Conservation (phyloP, 176 grass and related monocot genomes). For the Miscanthus lutarioriparius region DNA sequence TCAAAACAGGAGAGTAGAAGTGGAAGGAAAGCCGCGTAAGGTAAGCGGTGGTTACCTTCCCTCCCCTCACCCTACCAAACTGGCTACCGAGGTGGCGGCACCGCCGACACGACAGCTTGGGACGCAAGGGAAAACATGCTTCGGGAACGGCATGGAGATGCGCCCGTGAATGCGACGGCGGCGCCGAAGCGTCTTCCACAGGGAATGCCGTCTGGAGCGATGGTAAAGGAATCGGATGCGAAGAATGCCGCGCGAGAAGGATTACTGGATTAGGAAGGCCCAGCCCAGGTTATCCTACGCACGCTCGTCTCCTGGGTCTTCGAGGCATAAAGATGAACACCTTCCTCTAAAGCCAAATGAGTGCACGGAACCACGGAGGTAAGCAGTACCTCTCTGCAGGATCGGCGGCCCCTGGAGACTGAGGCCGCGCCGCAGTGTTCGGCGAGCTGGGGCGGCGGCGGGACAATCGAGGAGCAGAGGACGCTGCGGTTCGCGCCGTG, state of each 20-base stretch:
- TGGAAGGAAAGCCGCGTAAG: neutral
- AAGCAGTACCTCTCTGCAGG: constrained; percentile 13
- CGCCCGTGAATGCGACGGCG: neutral
- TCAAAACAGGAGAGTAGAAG: neutral
- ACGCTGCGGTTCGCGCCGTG: neutral
- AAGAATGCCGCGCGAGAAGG: neutral
- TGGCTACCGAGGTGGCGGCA: neutral
- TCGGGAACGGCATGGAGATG: neutral
- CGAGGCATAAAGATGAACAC: constrained; percentile 18
- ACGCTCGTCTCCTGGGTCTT: neutral
- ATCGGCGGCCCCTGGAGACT: neutral
- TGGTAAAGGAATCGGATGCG: constrained; percentile 28
- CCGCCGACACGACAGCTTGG: constrained; percentile 26
- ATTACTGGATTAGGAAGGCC: neutral
- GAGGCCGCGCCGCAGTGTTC: neutral
- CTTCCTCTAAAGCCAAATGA: neutral
- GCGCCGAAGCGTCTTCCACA: neutral
- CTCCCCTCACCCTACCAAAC: constrained; percentile 21
- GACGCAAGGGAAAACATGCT: constrained; percentile 3
- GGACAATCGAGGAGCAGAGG: neutral
- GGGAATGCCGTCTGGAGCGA: neutral
- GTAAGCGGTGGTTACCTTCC: constrained; percentile 11
- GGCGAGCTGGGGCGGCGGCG: neutral
- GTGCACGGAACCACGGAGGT: neutral
- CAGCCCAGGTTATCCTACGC: neutral